These are phyloP conservation scores for Rhytidiadelphus loreus DNA, from an alignment of 225 moss, liverwort and hornwort genomes.

Conservation along the genomic window DNA sequence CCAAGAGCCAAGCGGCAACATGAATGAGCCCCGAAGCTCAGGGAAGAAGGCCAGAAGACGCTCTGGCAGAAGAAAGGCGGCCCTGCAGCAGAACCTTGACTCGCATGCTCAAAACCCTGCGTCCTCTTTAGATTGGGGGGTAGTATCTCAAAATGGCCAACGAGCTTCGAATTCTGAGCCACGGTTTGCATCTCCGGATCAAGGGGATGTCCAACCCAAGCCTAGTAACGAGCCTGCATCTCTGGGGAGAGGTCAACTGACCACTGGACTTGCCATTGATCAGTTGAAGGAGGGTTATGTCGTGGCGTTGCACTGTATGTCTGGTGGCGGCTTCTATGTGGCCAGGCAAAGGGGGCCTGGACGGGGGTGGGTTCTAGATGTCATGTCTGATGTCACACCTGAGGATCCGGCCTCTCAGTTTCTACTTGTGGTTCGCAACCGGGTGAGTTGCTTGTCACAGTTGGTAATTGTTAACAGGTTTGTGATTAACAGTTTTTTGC, in stretches of 20 bases:
- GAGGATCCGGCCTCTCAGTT: conserved; percentile 95
- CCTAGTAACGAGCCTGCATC: background rate
- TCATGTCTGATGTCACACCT: conserved; percentile 64
- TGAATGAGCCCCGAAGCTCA: conserved; percentile 39
- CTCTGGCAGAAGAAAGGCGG: conserved; percentile 68
- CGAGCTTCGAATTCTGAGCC: conserved; percentile 15
- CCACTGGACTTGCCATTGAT: conserved; percentile 32
- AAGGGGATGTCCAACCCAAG: conserved; percentile 59
- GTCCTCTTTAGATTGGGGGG: background rate
- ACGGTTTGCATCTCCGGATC: conserved; percentile 66
- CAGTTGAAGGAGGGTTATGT: conserved; percentile 45
- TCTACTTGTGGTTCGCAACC: conserved; percentile 83
- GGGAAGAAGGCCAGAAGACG: conserved; percentile 76
- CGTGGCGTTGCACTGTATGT: conserved; percentile 31
- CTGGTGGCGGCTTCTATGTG: conserved; percentile 36
- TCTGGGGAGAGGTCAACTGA: conserved; percentile 6
- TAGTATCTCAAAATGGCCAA: background rate
- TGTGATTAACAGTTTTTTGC: background rate
- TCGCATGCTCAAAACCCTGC: conserved; percentile 18
- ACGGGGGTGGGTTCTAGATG: conserved; percentile 32
- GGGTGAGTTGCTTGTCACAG: conserved; percentile 34
- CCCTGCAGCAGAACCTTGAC: conserved; percentile 19
- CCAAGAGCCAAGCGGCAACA: conserved; percentile 32
- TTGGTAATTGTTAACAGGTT: background rate
- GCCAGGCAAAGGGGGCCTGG: conserved; percentile 43